Evolutionary conservation across 306 rosid species (phyloP), one percentile per base, ranked within the genome.

Genomic region (Lotus japonicus): DNA sequence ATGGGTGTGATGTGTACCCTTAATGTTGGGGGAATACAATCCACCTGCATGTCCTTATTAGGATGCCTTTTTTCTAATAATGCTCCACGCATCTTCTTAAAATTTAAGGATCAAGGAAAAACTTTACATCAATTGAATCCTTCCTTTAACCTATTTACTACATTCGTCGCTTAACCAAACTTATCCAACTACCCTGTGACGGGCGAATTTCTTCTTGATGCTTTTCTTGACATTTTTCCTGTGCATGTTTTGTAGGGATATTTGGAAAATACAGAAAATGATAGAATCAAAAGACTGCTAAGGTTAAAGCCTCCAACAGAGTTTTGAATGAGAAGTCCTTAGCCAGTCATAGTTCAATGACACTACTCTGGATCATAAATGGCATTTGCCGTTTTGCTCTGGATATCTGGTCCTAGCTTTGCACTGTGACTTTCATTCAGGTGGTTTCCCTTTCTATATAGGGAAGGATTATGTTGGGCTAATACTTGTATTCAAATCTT

Each of bases 251-350:
- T 78, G 68, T 63, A 90, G 98, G 97, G 98, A 38, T 80, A 74
- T 74, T 80, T 94, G 81, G 98, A 94, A 82, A 88, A 88, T 66
- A 86, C 95, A 4, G 98, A 94, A 68, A 94, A 90, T 64, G 97
- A 94, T 11, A 82, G 89, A 84, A 85, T 94, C 86, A 94, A 80
- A 83, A 85, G 98, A 79, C 78, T 94, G 84, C 81, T 82, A 71
- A 82, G 97, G 87, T 72, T 90, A 51, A 94, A 82, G 70, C 97
- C 97, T 80, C 98, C 97, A 12, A 84, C 87, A 7, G 97, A 90
- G 64, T 83, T 88, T 70, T 89, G 82, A 84, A 63, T 49, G 53
- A 67, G 70, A 64, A 51, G 19, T 64, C 23, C n/a, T 9, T 35
- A 62, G 70, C 45, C 61, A 50, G 28, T 48, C 45, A 23, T 58